Evolutionary conservation across 1,284 basidiomycete genomes (phyloP).

Genomic region (Cronartium quercuum): DNA sequence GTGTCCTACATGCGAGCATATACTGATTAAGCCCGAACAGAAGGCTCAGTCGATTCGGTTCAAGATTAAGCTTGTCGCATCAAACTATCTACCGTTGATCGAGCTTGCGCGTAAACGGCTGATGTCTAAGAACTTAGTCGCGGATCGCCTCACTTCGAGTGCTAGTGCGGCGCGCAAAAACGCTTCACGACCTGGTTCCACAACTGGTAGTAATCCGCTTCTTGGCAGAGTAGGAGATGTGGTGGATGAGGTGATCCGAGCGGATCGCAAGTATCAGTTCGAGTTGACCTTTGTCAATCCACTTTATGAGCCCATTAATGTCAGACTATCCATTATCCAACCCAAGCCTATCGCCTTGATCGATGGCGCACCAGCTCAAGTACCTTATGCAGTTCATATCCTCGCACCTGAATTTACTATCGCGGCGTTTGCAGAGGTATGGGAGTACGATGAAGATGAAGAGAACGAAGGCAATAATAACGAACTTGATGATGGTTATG

Average conservation of each 20-base stretch:
- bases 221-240: slow-evolving; percentile 15
- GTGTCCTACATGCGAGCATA: slow-evolving; percentile 86
- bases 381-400: slow-evolving; percentile 68
- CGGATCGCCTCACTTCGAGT: slow-evolving; percentile 51
- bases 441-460: slow-evolving; percentile 71
- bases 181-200: slow-evolving; percentile 51
- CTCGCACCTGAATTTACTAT: slow-evolving; percentile 70
- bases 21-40: slow-evolving; percentile 94
- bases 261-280: slow-evolving; percentile 73
- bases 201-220: slow-evolving; percentile 38
- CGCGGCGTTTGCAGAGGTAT: slow-evolving; percentile 81
- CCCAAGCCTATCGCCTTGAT: slow-evolving; percentile 48
- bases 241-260: slow-evolving; percentile 55
- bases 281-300: slow-evolving; percentile 86
- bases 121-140: slow-evolving; percentile 41
- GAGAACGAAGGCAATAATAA: slow-evolving; percentile 65
- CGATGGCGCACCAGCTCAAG: slow-evolving; percentile 14
- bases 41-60: slow-evolving; percentile 86
- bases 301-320: slow-evolving; percentile 84
- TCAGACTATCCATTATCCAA: slow-evolving; percentile 67
- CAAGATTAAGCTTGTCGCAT: slow-evolving; percentile 94
- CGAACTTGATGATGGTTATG: slow-evolving; percentile 56
- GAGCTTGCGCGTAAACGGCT: slow-evolving; percentile 48
- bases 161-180: slow-evolving; percentile 36
- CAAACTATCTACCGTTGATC: slow-evolving; percentile 84